phyloP scores from a whole-genome alignment of 2,329 filamentous ascomycete genomes.

The Sarocladiaceae sp. region DNA sequence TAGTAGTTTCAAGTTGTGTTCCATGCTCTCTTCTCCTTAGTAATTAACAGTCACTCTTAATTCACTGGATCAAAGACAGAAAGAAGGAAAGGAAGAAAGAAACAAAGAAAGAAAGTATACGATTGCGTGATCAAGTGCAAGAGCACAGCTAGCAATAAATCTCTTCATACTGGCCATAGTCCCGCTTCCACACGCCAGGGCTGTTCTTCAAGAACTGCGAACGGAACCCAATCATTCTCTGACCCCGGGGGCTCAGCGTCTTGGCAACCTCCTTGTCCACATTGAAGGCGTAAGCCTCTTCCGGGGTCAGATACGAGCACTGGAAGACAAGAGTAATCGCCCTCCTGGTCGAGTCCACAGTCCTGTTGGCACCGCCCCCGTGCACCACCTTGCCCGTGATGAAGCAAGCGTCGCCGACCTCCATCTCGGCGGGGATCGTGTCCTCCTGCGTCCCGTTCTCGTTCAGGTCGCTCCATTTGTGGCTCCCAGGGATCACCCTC shows the following conservation, averaged over 20 bases:
- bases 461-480: conserved; percentile 19
- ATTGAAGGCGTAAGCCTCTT: conserved; percentile 12
- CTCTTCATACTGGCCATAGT: conserved; percentile 11
- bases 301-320: conserved; percentile 12
- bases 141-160: conserved; percentile 9
- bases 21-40: no score
- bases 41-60: not conserved
- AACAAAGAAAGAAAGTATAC: not conserved
- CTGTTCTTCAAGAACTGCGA: conserved; percentile 12
- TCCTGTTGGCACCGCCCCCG: conserved; percentile 23
- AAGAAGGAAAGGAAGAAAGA: not conserved
- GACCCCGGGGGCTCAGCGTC: conserved; percentile 11
- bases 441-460: conserved; percentile 13
- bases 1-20: no score
- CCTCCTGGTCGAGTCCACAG: conserved; percentile 11
- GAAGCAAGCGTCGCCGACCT: conserved; percentile 22
- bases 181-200: conserved; percentile 13
- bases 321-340: conserved; percentile 11
- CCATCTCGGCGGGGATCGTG: conserved; percentile 20
- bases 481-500: conserved; percentile 16
- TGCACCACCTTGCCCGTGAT: conserved; percentile 26
- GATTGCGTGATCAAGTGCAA: not conserved
- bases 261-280: conserved; percentile 11
- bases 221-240: conserved; percentile 14
- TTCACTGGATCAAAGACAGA: not conserved